phyloP scores from a whole-genome alignment of 805 yeast genomes.

The Candida namnaoensis region DNA sequence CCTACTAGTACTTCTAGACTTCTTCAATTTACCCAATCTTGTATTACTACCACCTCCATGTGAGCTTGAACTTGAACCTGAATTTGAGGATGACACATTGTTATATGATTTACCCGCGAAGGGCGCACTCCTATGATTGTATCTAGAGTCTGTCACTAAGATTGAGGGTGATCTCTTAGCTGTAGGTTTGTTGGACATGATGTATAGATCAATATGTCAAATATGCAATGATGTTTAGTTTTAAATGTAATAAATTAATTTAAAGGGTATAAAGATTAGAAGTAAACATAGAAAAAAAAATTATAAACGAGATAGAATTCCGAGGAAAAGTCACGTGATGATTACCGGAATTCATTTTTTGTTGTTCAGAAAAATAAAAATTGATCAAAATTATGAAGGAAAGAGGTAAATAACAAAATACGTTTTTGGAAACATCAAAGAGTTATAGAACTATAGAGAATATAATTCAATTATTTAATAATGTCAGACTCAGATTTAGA shows the following conservation, averaged over 20 bases:
- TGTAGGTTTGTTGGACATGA: slow-evolving; percentile 36
- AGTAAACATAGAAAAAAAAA: no score
- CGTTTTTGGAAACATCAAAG: no score
- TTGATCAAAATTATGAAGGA: no score
- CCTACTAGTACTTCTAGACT: slow-evolving; percentile 23
- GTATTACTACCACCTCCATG: slow-evolving; percentile 1
- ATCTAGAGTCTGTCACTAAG: slow-evolving; percentile 82
- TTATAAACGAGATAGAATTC: no score
- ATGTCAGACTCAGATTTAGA: slow-evolving; percentile 46
- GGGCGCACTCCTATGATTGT: slow-evolving; percentile 55
- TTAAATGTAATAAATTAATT: no score
- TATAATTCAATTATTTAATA: slow-evolving; percentile 38
- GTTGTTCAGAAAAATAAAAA: no score
- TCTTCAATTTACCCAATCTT: slow-evolving; percentile 4
- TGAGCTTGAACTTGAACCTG: not conserved
- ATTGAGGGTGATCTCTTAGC: slow-evolving; percentile 91
- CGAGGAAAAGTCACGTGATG: no score
- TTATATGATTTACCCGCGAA: slow-evolving; percentile 55
- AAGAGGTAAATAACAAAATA: no score
- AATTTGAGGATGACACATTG: not conserved
- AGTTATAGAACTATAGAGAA: no score
- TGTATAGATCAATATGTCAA: slow-evolving; percentile 8
- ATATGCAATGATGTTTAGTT: no score
- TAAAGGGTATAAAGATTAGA: no score
- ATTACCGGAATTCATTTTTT: no score